Percentiles rank a stretch among this genome's conserved stretches.
phyloP scores from a whole-genome alignment of 805 yeast species.

The Scheffersomyces ergatensis region DNA sequence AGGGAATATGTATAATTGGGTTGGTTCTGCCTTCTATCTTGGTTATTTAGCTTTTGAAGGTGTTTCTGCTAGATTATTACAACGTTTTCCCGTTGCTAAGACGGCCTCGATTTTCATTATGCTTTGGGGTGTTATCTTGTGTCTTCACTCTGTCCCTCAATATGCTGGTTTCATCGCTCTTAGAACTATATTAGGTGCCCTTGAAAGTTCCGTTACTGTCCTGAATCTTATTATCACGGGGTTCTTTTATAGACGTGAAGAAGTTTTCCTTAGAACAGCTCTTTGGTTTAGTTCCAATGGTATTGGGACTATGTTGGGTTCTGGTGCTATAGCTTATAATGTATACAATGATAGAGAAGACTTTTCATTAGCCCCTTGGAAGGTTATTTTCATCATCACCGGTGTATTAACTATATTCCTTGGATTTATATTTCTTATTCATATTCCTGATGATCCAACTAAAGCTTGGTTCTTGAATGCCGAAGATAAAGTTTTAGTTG shows the following conservation, averaged over 20 bases:
- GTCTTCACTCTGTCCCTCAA: slow-evolving; percentile 52
- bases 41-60: slow-evolving; percentile 62
- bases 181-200: slow-evolving; percentile 37
- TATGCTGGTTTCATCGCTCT: slow-evolving; percentile 39
- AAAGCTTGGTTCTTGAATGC: slow-evolving; percentile 37
- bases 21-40: slow-evolving; percentile 41
- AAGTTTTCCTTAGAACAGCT: slow-evolving; percentile 32
- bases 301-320: slow-evolving; percentile 36
- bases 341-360: slow-evolving; percentile 33
- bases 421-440: slow-evolving; percentile 46
- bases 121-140: slow-evolving; percentile 62
- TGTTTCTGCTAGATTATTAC: slow-evolving; percentile 46
- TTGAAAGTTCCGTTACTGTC: slow-evolving; percentile 40
- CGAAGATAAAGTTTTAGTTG: slow-evolving; percentile 30
- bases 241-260: slow-evolving; percentile 33
- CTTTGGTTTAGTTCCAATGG: slow-evolving; percentile 38
- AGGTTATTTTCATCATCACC: slow-evolving; percentile 52
- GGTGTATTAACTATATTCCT: slow-evolving; percentile 57
- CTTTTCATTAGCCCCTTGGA: slow-evolving; percentile 56
- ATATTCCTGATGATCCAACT: slow-evolving; percentile 38
- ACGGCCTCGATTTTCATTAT: slow-evolving; percentile 46
- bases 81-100: slow-evolving; percentile 57
- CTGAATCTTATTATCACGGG: slow-evolving; percentile 35
- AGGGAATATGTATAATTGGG: slow-evolving; percentile 35
- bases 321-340: slow-evolving; percentile 52